Base-by-base conservation (phyloP, 495 filamentous ascomycete genomes). In the Penicillium crystallinum region DNA sequence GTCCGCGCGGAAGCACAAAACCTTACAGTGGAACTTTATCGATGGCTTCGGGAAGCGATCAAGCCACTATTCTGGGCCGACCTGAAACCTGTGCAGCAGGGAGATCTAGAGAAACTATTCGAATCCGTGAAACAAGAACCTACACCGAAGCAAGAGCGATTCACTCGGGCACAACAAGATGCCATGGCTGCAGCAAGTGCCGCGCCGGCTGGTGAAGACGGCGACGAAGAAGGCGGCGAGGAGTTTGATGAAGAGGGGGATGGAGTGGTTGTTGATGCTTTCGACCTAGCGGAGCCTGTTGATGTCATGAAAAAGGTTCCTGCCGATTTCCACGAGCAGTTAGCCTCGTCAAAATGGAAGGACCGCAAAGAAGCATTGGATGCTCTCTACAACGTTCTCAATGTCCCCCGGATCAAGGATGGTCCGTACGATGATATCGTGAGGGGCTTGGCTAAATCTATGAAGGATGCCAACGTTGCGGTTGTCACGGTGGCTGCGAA, bases 381-480 rank as follows among this genome's bases (percentile, higher is more conserved):
- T 52, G 91, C 83, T 6, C 72, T 97, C 3, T 85, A 86, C 61
- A 76, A 76, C 11, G 76, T 81, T 8, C 69, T 95, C 47, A 96
- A 97, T 63, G 84, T 93, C 15, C 91, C 93, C 19, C 81, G 86
- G 47, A 96, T 99, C 65, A 91, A 95, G 68, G 93, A 97, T 52
- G 91, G 81, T 3, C 86, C 85, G 35, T 99, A 87, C 56, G 81
- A 85, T 67, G 91, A 97, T 54, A 83, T 96, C 61, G 81, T 88
- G 37, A 80, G 85, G 38, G 81, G 78, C 5, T 72, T 97, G 38
- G 93, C 93, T 23, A 97, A 97, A 66, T 89, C 81, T 59, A 97
- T 97, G 92, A 97, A 97, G 67, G 95, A 99, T 63, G 93, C 95
- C 42, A 99, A 99, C 62, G 85, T 99, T 61, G 88, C 89, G 7